phyloP scores from a whole-genome alignment of 192 early-diverging fungal species.

The Haplosporangium gracile region DNA sequence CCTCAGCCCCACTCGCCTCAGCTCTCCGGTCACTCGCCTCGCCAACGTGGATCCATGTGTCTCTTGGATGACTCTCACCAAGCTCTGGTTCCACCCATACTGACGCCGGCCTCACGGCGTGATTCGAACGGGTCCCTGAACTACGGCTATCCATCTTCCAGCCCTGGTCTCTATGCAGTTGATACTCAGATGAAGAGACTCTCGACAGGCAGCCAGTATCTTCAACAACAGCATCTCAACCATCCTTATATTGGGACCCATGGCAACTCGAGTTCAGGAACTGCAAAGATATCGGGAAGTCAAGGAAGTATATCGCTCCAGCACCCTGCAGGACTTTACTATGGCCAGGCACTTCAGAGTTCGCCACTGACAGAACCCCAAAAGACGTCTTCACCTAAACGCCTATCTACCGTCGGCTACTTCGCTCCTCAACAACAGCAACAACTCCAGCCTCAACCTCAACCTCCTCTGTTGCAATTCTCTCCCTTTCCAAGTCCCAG shows the following conservation, averaged over 20 bases:
- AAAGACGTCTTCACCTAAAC: slow-evolving; percentile 24
- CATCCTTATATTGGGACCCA: neutral
- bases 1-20: slow-evolving; percentile 8
- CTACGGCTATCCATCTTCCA: slow-evolving; percentile 6
- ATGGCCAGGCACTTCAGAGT: neutral
- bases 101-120: slow-evolving; percentile 5
- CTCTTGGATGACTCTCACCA: neutral
- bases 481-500: slow-evolving; percentile 35
- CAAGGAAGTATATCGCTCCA: slow-evolving; percentile 19
- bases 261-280: neutral
- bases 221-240: slow-evolving; percentile 18
- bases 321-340: slow-evolving; percentile 3
- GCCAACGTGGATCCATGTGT: slow-evolving; percentile 7
- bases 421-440: slow-evolving; percentile 16
- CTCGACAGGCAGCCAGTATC: slow-evolving; percentile 28
- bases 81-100: neutral
- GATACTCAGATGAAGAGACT: slow-evolving; percentile 39
- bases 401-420: slow-evolving; percentile 13
- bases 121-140: slow-evolving; percentile 45
- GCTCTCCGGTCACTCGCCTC: slow-evolving; percentile 13
- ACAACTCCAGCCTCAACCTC: neutral
- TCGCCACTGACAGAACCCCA: slow-evolving; percentile 10
- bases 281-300: neutral
- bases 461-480: neutral
- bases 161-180: slow-evolving; percentile 21